Conservation (phyloP, 768 basidiomycete species). For the Pleurotus cornucopiae region DNA sequence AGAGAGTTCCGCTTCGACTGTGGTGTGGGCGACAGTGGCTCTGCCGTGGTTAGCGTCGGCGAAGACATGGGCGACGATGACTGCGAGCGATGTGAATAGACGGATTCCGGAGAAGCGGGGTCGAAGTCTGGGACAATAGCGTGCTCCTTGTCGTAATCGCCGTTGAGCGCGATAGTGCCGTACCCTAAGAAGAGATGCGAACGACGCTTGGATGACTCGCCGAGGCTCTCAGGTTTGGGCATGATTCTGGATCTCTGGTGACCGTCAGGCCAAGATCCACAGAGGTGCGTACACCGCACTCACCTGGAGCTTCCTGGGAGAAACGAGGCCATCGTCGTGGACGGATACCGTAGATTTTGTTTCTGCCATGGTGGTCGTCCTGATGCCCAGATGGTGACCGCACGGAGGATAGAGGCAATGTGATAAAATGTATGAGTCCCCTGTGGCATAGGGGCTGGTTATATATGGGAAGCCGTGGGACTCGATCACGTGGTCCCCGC, state of each 20-base stretch:
- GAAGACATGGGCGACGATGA: slow-evolving; percentile 1
- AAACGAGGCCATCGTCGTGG: background rate
- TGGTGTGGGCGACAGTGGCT: slow-evolving; percentile 20
- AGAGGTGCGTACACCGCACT: too few relatives aligned
- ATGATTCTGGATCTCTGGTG: background rate
- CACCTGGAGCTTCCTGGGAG: background rate
- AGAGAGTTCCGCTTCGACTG: background rate
- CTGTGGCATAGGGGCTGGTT: too few relatives aligned
- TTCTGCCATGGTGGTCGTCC: background rate
- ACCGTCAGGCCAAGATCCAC: background rate
- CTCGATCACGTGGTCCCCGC: background rate
- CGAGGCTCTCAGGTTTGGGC: background rate
- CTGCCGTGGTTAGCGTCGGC: slow-evolving; percentile 15
- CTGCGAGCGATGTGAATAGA: background rate
- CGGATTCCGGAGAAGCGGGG: background rate
- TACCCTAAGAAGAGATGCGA: background rate
- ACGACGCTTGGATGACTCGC: background rate
- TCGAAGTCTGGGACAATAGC: background rate
- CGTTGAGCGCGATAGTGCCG: background rate
- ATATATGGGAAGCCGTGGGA: background rate
- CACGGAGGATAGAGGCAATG: background rate
- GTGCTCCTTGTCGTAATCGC: background rate
- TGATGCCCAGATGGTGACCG: background rate
- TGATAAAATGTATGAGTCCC: background rate
- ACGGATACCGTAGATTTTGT: background rate